Evolutionary conservation across 352 stramenopile species (phyloP).

Genomic region (Achlya hypogyna): DNA sequence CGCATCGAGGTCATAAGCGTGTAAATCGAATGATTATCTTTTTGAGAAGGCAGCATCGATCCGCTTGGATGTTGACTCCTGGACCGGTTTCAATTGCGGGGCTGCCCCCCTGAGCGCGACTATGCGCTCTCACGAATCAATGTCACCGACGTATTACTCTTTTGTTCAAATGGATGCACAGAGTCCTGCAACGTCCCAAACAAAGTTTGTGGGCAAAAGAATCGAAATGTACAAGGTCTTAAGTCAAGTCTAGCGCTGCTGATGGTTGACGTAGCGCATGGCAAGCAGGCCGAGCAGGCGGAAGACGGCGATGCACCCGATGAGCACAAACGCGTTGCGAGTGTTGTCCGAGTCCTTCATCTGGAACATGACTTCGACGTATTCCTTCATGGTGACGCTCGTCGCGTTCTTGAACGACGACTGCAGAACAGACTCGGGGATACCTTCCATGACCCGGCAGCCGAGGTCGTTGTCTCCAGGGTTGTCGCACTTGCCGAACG

Average conservation of each 20-base stretch:
- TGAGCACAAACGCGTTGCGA: constrained; percentile 16
- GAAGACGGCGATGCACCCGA: constrained; percentile 39
- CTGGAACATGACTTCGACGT: neutral
- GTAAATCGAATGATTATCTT: too few species aligned
- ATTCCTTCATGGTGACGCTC: neutral
- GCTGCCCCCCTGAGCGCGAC: too few species aligned
- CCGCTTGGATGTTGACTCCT: too few species aligned
- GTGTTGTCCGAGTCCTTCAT: neutral
- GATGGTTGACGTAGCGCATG: constrained; percentile 50
- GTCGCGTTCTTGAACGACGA: neutral
- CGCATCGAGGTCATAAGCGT: too few species aligned
- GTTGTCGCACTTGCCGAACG: constrained; percentile 11
- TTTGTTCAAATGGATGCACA: too few species aligned
- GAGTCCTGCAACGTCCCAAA: too few species aligned
- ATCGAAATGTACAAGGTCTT: too few species aligned
- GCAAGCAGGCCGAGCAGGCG: constrained; percentile 33
- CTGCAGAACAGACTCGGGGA: neutral
- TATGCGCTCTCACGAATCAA: too few species aligned
- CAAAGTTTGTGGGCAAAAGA: too few species aligned
- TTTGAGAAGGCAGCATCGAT: too few species aligned
- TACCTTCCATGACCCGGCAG: neutral
- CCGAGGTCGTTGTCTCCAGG: neutral
- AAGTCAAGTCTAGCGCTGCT: constrained; percentile 45
- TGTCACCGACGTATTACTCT: too few species aligned
- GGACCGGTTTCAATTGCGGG: too few species aligned